These are phyloP conservation scores for Pseudogymnoascus sp. DNA, from an alignment of 2,329 filamentous ascomycete genomes.

Conservation along the genomic window DNA sequence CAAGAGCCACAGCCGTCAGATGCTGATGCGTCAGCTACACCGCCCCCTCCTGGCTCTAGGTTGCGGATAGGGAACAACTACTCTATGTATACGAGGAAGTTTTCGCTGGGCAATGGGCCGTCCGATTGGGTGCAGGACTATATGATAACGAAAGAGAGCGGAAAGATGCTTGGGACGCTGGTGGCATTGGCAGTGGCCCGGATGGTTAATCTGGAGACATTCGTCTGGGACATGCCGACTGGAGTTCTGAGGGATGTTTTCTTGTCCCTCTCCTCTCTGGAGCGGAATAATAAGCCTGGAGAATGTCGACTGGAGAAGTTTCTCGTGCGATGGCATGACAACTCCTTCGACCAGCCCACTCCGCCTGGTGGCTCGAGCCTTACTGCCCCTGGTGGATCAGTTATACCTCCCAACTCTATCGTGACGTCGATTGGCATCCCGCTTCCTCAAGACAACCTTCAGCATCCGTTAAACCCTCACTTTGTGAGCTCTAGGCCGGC, in stretches of 20 bases:
- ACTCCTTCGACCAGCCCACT: slow-evolving; percentile 32
- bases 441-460: slow-evolving; percentile 21
- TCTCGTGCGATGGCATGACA: slow-evolving; percentile 80
- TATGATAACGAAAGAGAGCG: slow-evolving; percentile 71
- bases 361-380: slow-evolving; percentile 6
- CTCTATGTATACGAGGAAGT: slow-evolving; percentile 70
- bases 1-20: not conserved
- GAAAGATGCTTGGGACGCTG: slow-evolving; percentile 81
- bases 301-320: slow-evolving; percentile 63
- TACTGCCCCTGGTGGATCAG: not conserved
- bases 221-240: slow-evolving; percentile 85
- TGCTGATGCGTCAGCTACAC: slow-evolving; percentile 17
- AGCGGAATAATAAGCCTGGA: slow-evolving; percentile 37
- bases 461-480: slow-evolving; percentile 25
- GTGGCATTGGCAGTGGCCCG: slow-evolving; percentile 71
- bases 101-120: slow-evolving; percentile 77
- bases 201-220: slow-evolving; percentile 75
- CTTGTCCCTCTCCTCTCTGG: slow-evolving; percentile 64
- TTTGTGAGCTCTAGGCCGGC: slow-evolving; percentile 26
- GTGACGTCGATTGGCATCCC: slow-evolving; percentile 37
- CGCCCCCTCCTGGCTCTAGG: slow-evolving; percentile 24
- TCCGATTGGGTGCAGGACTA: slow-evolving; percentile 73
- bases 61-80: slow-evolving; percentile 61
- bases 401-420: slow-evolving; percentile 16
- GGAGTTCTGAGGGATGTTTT: slow-evolving; percentile 75